Conservation (phyloP, 176 grass and related monocot genomes). For the Cenchrus americanus region DNA sequence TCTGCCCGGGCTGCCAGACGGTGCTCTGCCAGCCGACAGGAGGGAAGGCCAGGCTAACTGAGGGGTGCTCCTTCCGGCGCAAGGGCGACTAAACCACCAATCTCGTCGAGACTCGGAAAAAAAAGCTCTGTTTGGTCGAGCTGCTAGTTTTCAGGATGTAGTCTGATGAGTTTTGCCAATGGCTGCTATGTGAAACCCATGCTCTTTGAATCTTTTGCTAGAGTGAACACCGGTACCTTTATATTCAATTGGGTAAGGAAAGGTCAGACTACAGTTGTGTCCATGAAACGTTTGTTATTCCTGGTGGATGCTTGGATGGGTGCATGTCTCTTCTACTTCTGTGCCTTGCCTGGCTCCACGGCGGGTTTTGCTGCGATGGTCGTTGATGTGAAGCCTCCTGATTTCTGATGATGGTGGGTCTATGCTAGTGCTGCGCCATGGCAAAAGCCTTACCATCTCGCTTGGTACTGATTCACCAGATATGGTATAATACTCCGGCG, state of each 20-base stretch:
- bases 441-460: too few relatives aligned
- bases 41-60: conserved; percentile 71
- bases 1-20: conserved; percentile 67
- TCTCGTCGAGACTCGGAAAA: not conserved
- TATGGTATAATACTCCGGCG: too few relatives aligned
- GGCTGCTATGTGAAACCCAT: conserved; percentile 24
- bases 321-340: too few relatives aligned
- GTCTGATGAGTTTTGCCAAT: conserved; percentile 37
- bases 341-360: not conserved
- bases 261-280: not conserved
- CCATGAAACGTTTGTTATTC: not conserved
- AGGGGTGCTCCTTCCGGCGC: conserved; percentile 86
- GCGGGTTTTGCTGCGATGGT: too few relatives aligned
- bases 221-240: conserved; percentile 18
- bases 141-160: conserved; percentile 20
- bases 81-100: conserved; percentile 51
- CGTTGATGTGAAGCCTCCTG: too few relatives aligned
- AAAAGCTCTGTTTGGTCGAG: not conserved
- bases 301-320: not conserved
- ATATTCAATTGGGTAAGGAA: not conserved
- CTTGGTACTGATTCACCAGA: too few relatives aligned
- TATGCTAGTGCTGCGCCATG: too few relatives aligned
- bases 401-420: too few relatives aligned
- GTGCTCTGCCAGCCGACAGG: conserved; percentile 84
- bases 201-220: conserved; percentile 13